These are phyloP conservation scores for Cyclocybe cylindracea DNA, from an alignment of 768 basidiomycete species.

Conservation along the genomic window DNA sequence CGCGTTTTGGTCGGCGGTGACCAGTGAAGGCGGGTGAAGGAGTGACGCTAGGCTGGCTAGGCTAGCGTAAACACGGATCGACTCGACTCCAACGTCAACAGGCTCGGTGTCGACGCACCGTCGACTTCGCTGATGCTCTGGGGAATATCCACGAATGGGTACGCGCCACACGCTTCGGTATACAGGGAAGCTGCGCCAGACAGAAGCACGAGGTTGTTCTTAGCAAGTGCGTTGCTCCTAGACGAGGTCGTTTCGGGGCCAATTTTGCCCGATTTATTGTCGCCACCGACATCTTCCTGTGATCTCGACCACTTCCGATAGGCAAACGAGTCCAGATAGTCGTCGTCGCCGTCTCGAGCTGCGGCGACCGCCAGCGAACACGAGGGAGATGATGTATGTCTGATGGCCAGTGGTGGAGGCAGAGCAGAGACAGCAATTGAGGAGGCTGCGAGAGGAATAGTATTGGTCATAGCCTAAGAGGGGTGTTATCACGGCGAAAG, in stretches of 20 bases:
- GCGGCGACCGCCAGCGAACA: slow-evolving; percentile 57
- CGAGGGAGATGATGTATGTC: slow-evolving; percentile 35
- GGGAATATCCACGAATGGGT: too few relatives aligned
- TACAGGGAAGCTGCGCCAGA: too few relatives aligned
- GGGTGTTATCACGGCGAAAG: background rate
- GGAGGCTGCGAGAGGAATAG: slow-evolving; percentile 74
- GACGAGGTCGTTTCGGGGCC: slow-evolving; percentile 1
- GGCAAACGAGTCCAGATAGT: slow-evolving; percentile 68
- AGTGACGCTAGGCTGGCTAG: too few relatives aligned
- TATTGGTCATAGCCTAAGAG: slow-evolving; percentile 75
- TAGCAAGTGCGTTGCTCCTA: too few relatives aligned
- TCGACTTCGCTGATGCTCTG: too few relatives aligned
- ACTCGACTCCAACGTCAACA: background rate
- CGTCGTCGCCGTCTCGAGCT: slow-evolving; percentile 63
- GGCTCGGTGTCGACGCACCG: slow-evolving; percentile 23
- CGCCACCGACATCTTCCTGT: slow-evolving; percentile 51
- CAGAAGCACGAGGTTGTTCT: too few relatives aligned
- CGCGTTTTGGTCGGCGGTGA: too few relatives aligned
- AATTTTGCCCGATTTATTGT: slow-evolving; percentile 47
- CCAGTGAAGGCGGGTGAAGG: too few relatives aligned
- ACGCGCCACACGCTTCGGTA: too few relatives aligned
- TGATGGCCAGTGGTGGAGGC: slow-evolving; percentile 61
- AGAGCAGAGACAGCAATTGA: slow-evolving; percentile 57
- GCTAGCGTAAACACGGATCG: too few relatives aligned
- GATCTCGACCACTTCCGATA: slow-evolving; percentile 77